Percentiles rank a stretch among this genome's conserved stretches.
These are phyloP conservation scores for Asterochloris sp. DNA, from an alignment of 139 green algal genomes.

Conservation along the genomic window DNA sequence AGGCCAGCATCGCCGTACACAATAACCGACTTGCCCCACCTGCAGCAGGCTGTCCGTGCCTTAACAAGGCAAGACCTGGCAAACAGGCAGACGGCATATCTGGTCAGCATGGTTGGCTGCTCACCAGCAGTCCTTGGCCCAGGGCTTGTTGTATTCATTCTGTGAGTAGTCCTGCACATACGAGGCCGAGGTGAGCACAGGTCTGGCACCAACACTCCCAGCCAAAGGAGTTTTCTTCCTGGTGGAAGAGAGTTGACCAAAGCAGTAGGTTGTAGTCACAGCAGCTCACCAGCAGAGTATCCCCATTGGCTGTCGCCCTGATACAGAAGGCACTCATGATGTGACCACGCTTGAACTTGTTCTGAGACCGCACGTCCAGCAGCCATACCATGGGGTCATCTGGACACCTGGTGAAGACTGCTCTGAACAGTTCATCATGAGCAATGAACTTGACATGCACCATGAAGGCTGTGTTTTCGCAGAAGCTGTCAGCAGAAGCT, in stretches of 20 bases:
- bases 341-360: slow-evolving; percentile 53
- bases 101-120: not conserved
- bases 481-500: not conserved
- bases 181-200: too few species aligned
- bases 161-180: slow-evolving; percentile 44
- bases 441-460: slow-evolving; percentile 38
- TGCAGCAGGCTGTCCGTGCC: slow-evolving; percentile 12
- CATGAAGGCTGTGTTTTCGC: too few species aligned
- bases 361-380: slow-evolving; percentile 51
- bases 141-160: slow-evolving; percentile 36
- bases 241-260: too few species aligned
- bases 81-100: not conserved
- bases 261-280: not conserved
- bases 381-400: slow-evolving; percentile 46
- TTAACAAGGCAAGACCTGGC: not conserved
- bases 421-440: slow-evolving; percentile 45
- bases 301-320: slow-evolving; percentile 42
- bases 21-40: slow-evolving; percentile 64
- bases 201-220: too few species aligned
- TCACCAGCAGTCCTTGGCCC: slow-evolving; percentile 43
- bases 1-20: slow-evolving; percentile 60
- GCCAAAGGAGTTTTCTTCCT: too few species aligned
- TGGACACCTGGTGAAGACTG: slow-evolving; percentile 49
- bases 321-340: slow-evolving; percentile 47
- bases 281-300: slow-evolving; percentile 43